phyloP scores from a whole-genome alignment of 768 basidiomycete genomes.

The Imleria badia region DNA sequence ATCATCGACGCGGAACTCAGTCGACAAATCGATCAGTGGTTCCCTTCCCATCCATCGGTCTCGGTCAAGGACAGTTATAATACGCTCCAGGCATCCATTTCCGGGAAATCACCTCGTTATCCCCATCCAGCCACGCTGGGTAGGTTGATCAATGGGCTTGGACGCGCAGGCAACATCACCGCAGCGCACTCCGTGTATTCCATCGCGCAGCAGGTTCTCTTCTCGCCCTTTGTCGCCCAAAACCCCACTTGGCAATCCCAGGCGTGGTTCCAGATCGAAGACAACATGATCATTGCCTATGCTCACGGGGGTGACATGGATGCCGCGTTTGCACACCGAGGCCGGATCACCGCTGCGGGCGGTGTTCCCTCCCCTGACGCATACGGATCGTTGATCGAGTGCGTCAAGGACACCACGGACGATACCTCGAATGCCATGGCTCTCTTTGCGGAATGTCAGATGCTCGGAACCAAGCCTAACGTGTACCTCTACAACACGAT shows the following conservation, averaged over 20 bases:
- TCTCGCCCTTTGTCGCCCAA: conserved; percentile 37
- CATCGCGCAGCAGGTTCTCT: conserved; percentile 61
- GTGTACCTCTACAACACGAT: conserved; percentile 95
- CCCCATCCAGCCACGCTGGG: conserved; percentile 55
- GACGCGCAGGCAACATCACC: conserved; percentile 57
- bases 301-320: conserved; percentile 82
- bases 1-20: conserved; percentile 27
- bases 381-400: conserved; percentile 86
- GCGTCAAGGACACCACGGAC: conserved; percentile 92
- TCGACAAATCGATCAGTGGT: conserved; percentile 35
- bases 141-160: conserved; percentile 65
- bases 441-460: conserved; percentile 77
- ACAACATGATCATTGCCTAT: conserved; percentile 84
- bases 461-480: conserved; percentile 70
- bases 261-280: conserved; percentile 79
- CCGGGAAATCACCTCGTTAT: conserved; percentile 37
- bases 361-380: conserved; percentile 83
- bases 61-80: conserved; percentile 44
- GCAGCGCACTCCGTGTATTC: conserved; percentile 68
- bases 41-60: conserved; percentile 27
- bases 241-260: conserved; percentile 48
- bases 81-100: conserved; percentile 47
- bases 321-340: conserved; percentile 77
- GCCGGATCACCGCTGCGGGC: conserved; percentile 73
- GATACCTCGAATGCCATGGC: conserved; percentile 86